Percentiles rank a stretch among this genome's conserved stretches.
These are phyloP conservation scores for Lachancea fermentati DNA, from an alignment of 805 yeast species.

Conservation along the genomic window DNA sequence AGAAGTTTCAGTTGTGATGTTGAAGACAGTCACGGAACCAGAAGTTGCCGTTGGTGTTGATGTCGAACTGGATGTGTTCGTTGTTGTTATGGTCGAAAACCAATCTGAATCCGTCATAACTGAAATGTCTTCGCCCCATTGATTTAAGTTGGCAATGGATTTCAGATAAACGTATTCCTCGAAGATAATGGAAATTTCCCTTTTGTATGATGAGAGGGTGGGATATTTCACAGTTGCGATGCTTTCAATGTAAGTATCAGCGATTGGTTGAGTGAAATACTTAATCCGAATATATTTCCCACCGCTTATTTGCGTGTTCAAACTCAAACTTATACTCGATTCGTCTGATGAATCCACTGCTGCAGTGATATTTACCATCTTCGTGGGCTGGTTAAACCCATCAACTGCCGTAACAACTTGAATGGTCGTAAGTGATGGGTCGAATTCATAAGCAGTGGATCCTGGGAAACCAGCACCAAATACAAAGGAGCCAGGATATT, in stretches of 20 bases:
- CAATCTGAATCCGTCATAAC: slow-evolving; percentile 3
- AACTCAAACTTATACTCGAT: slow-evolving; percentile 14
- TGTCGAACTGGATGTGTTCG: neutral
- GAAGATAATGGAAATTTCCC: slow-evolving; percentile 14
- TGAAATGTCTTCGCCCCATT: slow-evolving; percentile 3
- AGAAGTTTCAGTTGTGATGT: neutral
- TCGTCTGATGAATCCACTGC: slow-evolving; percentile 22
- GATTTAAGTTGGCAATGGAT: slow-evolving; percentile 9
- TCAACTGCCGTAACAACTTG: slow-evolving; percentile 24
- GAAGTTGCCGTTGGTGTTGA: neutral
- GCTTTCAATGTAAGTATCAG: slow-evolving; percentile 13
- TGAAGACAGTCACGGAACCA: neutral
- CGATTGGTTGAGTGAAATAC: slow-evolving; percentile 18
- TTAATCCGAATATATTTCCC: slow-evolving; percentile 26
- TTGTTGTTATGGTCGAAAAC: slow-evolving; percentile 1
- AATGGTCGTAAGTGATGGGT: slow-evolving; percentile 15
- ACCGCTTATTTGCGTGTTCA: slow-evolving; percentile 24
- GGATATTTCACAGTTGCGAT: slow-evolving; percentile 14
- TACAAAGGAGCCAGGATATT: slow-evolving; percentile 14
- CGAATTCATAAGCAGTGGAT: slow-evolving; percentile 15
- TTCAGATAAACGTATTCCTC: slow-evolving; percentile 9
- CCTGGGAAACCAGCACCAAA: slow-evolving; percentile 17
- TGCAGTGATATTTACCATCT: slow-evolving; percentile 22
- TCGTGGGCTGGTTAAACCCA: slow-evolving; percentile 22
- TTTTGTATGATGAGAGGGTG: slow-evolving; percentile 7